Percentiles rank a stretch among this genome's conserved stretches.
Evolutionary conservation across 768 basidiomycete genomes (phyloP).

Genomic region (Leccinum aurantiacum): DNA sequence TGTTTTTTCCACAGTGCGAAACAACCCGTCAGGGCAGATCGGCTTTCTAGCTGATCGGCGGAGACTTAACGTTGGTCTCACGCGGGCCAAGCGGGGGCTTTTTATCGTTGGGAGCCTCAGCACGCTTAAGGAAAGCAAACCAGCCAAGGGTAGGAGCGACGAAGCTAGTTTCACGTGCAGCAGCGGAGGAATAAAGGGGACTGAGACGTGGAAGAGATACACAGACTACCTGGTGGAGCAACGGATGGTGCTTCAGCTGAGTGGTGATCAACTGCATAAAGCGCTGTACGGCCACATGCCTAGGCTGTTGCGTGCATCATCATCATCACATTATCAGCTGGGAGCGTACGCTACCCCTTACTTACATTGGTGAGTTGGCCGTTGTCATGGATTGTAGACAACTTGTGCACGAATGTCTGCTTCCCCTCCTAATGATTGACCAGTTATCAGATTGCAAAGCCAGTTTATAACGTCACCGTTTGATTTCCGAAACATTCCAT

Average conservation of each 20-base stretch:
- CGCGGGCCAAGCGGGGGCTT: constrained; percentile 82
- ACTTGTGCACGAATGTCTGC: constrained; percentile 4
- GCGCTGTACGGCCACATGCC: constrained; percentile 30
- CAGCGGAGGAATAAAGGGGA: constrained; percentile 40
- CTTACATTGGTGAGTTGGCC: constrained; percentile 11
- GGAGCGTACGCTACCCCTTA: constrained; percentile 6
- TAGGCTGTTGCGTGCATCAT: constrained; percentile 4
- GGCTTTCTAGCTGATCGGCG: constrained; percentile 88
- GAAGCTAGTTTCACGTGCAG: constrained; percentile 13
- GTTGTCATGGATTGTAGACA: neutral
- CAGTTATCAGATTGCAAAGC: neutral
- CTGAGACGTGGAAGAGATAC: constrained; percentile 61
- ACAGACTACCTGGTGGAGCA: constrained; percentile 52
- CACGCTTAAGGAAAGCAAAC: constrained; percentile 56
- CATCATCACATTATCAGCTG: constrained; percentile 7
- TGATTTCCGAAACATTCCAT: neutral
- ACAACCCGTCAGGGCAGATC: constrained; percentile 73
- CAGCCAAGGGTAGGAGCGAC: constrained; percentile 22
- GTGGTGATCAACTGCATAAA: constrained; percentile 41
- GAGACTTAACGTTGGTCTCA: constrained; percentile 87
- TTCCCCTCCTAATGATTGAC: neutral
- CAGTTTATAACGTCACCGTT: neutral
- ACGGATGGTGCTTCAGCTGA: constrained; percentile 51
- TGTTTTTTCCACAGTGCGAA: constrained; percentile 87
- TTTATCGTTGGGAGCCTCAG: constrained; percentile 75